Percentiles rank a stretch among this genome's conserved stretches.
Conservation (phyloP, 2,329 filamentous ascomycete genomes). For the Bimuria novae-zelandiae region DNA sequence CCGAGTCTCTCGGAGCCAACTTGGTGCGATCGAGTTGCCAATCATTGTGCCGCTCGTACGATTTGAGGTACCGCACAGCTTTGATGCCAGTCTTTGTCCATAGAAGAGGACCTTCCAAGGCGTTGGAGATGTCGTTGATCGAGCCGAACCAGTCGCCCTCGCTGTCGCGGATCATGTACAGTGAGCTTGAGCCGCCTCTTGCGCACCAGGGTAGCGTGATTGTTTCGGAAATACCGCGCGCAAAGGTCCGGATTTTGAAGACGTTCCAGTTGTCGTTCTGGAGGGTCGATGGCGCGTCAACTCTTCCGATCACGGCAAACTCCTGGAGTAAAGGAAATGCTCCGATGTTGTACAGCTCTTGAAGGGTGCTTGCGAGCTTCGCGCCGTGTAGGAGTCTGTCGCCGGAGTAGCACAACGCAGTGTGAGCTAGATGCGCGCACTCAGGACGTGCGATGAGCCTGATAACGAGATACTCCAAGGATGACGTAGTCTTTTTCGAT, state of each 20-base stretch:
- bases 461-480: conserved; percentile 15
- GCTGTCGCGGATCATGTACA: conserved; percentile 20
- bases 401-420: conserved; percentile 11
- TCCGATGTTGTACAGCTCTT: conserved; percentile 10
- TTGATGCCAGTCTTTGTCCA: conserved; percentile 10
- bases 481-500: conserved; percentile 2
- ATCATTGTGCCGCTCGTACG: neutral
- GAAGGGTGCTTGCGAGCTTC: conserved; percentile 8
- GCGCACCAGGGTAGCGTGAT: conserved; percentile 19
- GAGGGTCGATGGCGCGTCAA: conserved; percentile 5
- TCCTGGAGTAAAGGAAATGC: conserved; percentile 14
- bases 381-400: conserved; percentile 8
- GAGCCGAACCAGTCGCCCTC: conserved; percentile 20
- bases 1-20: conserved; percentile 4
- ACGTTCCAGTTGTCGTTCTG: conserved; percentile 18
- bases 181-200: conserved; percentile 18
- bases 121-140: conserved; percentile 10
- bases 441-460: conserved; percentile 8
- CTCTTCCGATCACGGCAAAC: conserved; percentile 16
- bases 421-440: neutral
- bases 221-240: conserved; percentile 2
- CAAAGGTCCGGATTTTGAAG: conserved; percentile 15
- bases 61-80: neutral
- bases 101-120: conserved; percentile 13
- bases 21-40: conserved; percentile 12